Evolutionary conservation across 2,329 filamentous ascomycete species (phyloP).

Genomic region (Remersonia thermophila): DNA sequence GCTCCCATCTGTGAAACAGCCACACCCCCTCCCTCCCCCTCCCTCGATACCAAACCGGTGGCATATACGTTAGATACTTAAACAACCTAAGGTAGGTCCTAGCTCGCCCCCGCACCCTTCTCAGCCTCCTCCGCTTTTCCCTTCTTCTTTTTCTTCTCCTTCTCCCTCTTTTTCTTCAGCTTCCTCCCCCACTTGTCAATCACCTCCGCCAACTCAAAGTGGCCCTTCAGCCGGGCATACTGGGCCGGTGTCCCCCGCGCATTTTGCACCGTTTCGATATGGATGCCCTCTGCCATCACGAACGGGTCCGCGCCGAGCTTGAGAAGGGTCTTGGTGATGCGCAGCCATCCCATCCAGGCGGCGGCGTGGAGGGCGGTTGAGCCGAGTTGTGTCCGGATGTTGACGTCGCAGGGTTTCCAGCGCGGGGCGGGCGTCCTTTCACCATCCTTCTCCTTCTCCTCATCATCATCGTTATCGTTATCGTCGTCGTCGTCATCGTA

Average conservation of each 20-base stretch:
- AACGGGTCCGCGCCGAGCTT: conserved; percentile 1
- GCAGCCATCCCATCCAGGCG: not conserved
- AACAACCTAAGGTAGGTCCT: no score
- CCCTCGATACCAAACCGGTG: no score
- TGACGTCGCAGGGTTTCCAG: not conserved
- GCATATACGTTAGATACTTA: no score
- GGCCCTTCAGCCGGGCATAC: not conserved
- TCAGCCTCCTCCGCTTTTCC: not conserved
- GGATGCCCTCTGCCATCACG: not conserved
- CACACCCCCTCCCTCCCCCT: no score
- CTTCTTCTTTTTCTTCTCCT: conserved; percentile 1
- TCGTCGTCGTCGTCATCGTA: no score
- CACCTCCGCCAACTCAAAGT: not conserved
- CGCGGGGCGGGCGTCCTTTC: no score
- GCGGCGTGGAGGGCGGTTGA: not conserved
- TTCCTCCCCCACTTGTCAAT: not conserved
- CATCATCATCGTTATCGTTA: no score
- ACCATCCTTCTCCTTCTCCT: no score
- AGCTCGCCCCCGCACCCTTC: conserved; percentile 6
- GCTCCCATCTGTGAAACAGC: no score
- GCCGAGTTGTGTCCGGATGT: not conserved
- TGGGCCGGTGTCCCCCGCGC: conserved; percentile 1
- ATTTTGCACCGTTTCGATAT: not conserved
- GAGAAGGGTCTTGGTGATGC: not conserved
- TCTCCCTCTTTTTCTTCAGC: not conserved